Conservation (phyloP, 2,329 filamentous ascomycete species). For the Aspergillus japonicus region DNA sequence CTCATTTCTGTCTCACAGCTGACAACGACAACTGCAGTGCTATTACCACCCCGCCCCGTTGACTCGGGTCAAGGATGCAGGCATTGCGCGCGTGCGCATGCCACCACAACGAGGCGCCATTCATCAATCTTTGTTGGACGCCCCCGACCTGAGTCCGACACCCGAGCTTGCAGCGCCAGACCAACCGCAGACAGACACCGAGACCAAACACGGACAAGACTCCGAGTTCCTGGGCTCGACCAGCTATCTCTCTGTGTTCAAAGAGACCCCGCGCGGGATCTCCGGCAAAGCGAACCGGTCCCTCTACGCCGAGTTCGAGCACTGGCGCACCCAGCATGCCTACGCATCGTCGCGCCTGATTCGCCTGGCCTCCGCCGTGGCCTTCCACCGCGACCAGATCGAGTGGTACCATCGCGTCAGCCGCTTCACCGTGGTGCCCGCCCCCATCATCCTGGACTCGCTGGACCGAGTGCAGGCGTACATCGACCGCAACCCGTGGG, state of each 20-base stretch:
- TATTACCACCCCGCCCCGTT: constrained; percentile 11
- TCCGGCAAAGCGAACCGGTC: background rate
- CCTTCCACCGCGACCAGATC: constrained; percentile 3
- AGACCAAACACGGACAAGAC: background rate
- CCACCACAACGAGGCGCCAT: background rate
- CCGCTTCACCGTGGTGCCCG: constrained; percentile 3
- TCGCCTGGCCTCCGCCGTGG: background rate
- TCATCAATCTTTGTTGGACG: background rate
- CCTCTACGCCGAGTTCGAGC: background rate
- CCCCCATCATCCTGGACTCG: background rate
- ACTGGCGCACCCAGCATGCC: constrained; percentile 1
- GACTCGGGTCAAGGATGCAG: background rate
- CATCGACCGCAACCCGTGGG: background rate
- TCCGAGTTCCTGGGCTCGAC: constrained; percentile 1
- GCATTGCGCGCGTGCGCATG: background rate
- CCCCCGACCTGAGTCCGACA: background rate
- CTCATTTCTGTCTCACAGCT: background rate
- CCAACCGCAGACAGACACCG: background rate
- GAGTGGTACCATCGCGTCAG: background rate
- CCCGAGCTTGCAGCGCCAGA: background rate
- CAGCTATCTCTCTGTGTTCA: constrained; percentile 5
- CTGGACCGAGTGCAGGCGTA: background rate
- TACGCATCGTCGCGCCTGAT: constrained; percentile 1
- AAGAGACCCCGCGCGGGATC: background rate
- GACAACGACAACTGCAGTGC: background rate